Conservation (phyloP, 2,329 filamentous ascomycete species). For the Aspergillaceae sp. region DNA sequence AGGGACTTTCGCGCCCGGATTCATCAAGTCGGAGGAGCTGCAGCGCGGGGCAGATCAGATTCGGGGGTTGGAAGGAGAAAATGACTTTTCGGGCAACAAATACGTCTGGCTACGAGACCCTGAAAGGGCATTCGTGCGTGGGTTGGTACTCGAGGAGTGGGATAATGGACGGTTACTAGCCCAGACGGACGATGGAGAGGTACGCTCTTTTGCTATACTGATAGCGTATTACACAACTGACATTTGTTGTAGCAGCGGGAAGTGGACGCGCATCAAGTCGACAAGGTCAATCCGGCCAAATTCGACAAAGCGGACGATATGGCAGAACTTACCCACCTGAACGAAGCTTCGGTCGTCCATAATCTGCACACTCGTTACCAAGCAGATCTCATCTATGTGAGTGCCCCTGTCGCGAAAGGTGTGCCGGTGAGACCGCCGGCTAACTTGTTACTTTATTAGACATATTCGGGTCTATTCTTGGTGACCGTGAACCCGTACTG, state of each 20-base stretch:
- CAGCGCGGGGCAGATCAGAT: conserved; percentile 49
- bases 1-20: conserved; percentile 87
- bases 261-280: conserved; percentile 75
- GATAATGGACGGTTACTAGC: conserved; percentile 63
- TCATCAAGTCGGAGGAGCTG: conserved; percentile 82
- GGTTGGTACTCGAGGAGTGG: conserved; percentile 80
- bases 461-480: conserved; percentile 92
- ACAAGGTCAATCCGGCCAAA: conserved; percentile 98
- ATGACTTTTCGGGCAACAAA: conserved; percentile 96
- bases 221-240: conserved; percentile 12
- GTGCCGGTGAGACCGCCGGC: neutral
- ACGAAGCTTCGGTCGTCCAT: conserved; percentile 95
- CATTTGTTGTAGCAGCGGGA: conserved; percentile 61
- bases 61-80: conserved; percentile 83
- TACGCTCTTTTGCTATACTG: conserved; percentile 38
- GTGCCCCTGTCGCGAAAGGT: conserved; percentile 9
- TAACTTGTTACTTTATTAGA: conserved; percentile 41
- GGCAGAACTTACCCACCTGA: conserved; percentile 95
- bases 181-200: conserved; percentile 86
- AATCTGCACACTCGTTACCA: conserved; percentile 94
- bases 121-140: conserved; percentile 79
- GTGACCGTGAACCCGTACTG: conserved; percentile 98
- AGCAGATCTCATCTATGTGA: conserved; percentile 78
- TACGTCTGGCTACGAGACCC: conserved; percentile 96
- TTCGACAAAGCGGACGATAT: conserved; percentile 99